These are phyloP conservation scores for Phaseolus lunatus DNA, from an alignment of 306 rosid genomes.

Conservation along the genomic window DNA sequence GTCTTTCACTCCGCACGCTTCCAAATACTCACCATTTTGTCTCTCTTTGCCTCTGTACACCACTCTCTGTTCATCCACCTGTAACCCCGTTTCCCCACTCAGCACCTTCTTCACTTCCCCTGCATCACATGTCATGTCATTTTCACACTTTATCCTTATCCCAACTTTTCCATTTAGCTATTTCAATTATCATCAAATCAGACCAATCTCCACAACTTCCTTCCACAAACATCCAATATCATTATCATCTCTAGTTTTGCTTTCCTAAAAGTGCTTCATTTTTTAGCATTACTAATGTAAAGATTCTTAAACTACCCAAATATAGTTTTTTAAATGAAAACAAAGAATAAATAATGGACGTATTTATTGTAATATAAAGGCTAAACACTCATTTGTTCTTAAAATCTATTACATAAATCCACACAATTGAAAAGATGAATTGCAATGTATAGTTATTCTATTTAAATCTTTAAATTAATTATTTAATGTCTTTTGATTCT, in stretches of 20 bases:
- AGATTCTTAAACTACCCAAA: too few relatives aligned
- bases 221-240: not conserved
- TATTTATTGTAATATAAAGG: too few relatives aligned
- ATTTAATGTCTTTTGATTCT: too few relatives aligned
- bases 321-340: not conserved
- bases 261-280: not conserved
- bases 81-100: constrained; percentile 65
- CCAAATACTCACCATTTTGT: constrained; percentile 71
- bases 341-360: not conserved
- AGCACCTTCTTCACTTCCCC: constrained; percentile 86
- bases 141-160: not conserved
- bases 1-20: constrained; percentile 76
- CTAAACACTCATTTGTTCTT: too few relatives aligned
- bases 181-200: not conserved
- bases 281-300: not conserved
- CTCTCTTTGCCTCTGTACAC: constrained; percentile 72
- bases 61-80: constrained; percentile 64
- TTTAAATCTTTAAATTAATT: too few relatives aligned
- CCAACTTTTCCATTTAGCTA: not conserved
- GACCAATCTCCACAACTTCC: not conserved
- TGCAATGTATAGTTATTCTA: too few relatives aligned
- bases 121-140: constrained; percentile 33
- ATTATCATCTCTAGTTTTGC: not conserved
- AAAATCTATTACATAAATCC: too few relatives aligned
- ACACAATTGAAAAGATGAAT: too few relatives aligned